These are phyloP conservation scores for Pseudozyma sp. DNA, from an alignment of 1,284 basidiomycete genomes.

Conservation along the genomic window DNA sequence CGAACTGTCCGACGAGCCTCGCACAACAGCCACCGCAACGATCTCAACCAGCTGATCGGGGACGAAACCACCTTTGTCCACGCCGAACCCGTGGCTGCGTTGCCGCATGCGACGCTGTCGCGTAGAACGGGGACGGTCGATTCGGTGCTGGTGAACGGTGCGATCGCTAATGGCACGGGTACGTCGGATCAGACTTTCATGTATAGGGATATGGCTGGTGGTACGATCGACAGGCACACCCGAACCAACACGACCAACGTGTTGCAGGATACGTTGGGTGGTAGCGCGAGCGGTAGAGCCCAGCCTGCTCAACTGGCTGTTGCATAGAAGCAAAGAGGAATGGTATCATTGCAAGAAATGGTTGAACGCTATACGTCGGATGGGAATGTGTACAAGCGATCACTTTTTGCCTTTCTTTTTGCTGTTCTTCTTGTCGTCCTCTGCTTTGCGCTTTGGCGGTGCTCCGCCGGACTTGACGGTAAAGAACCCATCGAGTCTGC, in stretches of 20 bases:
- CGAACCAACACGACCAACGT: conserved; percentile 27
- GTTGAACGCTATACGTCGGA: neutral
- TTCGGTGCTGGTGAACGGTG: conserved; percentile 16
- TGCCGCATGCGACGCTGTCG: conserved; percentile 15
- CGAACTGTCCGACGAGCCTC: conserved; percentile 1
- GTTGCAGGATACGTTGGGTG: conserved; percentile 12
- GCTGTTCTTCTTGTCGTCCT: conserved; percentile 30
- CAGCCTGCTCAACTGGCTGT: conserved; percentile 25
- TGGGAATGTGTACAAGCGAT: neutral
- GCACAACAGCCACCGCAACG: neutral
- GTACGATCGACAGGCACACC: conserved; percentile 28
- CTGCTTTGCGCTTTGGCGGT: conserved; percentile 41
- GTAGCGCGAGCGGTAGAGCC: conserved; percentile 18
- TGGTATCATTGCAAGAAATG: conserved; percentile 28
- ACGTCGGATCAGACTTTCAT: conserved; percentile 20
- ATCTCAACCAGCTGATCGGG: conserved; percentile 9
- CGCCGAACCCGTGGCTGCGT: conserved; percentile 4
- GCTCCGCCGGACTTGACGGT: conserved; percentile 32
- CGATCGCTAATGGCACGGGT: conserved; percentile 19
- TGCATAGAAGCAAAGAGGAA: conserved; percentile 1
- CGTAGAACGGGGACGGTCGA: conserved; percentile 4
- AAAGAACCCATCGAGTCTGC: conserved; percentile 94
- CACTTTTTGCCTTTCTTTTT: conserved; percentile 57
- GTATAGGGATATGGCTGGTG: conserved; percentile 30
- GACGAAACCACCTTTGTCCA: conserved; percentile 28